Base-by-base conservation (phyloP, 2,329 filamentous ascomycete species). In the Stagonosporopsis vannaccii region DNA sequence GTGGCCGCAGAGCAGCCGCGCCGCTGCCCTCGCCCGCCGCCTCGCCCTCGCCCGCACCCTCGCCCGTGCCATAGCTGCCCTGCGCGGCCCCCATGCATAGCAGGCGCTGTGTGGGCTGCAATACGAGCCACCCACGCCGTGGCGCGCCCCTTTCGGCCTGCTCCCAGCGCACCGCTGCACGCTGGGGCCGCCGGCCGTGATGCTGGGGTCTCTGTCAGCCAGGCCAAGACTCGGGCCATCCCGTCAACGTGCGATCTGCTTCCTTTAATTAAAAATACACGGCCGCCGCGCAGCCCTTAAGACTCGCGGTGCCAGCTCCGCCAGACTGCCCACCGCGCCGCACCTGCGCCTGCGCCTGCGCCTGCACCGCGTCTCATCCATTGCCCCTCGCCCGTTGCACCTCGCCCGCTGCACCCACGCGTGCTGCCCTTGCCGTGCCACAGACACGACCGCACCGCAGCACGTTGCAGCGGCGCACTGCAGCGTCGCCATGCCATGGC, bases 241-340 rank as follows among this genome's bases (percentile, higher is more conserved):
- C 51, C 51, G 51, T 47, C 49, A 44, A 58, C 55, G 48, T 52
- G 37, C 50, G 53, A 56, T 56, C 53, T 47, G 42, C 53, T 56
- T 56, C 47, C 53, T 53, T 50, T 58, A 58, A 58, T 58, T 53
- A 58, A 52, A 50, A 56, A 50, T 50, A 57, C 48, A 57, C 48
- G 48, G 23, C 48, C 54, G 48, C 25, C 32, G 26, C 32, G 26
- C 43, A 39, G 48, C 46, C 49, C 44, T 48, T 25, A 41, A 50
- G 6, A 51, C 23, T 9, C 51, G 33, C 51, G 17, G 30, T 43
- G 23, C 26, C 41, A 41, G 45, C 33, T 9, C 43, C 44, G 45
- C 52, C 45, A 43, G 37, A 22, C 32, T 23, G n/a, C n/a, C 45
- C 39, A 15, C 40, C 25, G 13, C 40, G 6, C 15, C 9, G 13